Percentiles rank a stretch among this genome's conserved stretches.
phyloP scores from a whole-genome alignment of 768 basidiomycete genomes.

The Harrya chromipes region DNA sequence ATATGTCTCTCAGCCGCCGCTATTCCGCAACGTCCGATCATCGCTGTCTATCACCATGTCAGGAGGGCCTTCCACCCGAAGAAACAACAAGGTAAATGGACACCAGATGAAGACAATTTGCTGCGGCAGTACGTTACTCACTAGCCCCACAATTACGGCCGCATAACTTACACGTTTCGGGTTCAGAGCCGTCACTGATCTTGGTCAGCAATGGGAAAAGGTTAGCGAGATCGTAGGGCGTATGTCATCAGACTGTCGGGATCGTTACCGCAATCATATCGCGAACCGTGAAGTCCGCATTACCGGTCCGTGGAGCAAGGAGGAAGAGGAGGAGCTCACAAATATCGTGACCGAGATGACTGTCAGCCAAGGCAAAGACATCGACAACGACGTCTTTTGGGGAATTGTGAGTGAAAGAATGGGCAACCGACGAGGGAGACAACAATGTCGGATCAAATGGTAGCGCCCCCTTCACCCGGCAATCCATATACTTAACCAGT shows the following conservation, averaged over 20 bases:
- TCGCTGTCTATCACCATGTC: slow-evolving; percentile 82
- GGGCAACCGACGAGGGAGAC: slow-evolving; percentile 71
- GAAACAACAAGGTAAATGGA: slow-evolving; percentile 70
- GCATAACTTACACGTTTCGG: slow-evolving; percentile 3
- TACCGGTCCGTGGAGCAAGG: slow-evolving; percentile 71
- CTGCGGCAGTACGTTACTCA: slow-evolving; percentile 52
- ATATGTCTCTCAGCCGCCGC: slow-evolving; percentile 50
- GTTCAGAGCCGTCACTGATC: slow-evolving; percentile 59
- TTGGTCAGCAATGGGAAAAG: slow-evolving; percentile 82
- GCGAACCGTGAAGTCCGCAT: slow-evolving; percentile 61
- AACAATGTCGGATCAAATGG: slow-evolving; percentile 91
- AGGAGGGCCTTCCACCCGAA: slow-evolving; percentile 67
- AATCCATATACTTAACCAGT: background rate
- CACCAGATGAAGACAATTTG: slow-evolving; percentile 57
- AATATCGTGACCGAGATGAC: slow-evolving; percentile 76
- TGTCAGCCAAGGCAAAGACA: slow-evolving; percentile 62
- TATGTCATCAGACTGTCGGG: slow-evolving; percentile 77
- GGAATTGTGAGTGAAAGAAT: slow-evolving; percentile 70
- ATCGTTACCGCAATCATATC: slow-evolving; percentile 83
- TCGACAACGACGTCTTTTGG: slow-evolving; percentile 85
- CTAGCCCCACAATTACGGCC: background rate
- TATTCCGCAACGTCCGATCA: slow-evolving; percentile 73
- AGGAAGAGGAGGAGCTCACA: slow-evolving; percentile 74
- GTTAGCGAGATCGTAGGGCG: slow-evolving; percentile 68
- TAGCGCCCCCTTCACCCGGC: slow-evolving; percentile 26